Conservation (phyloP, 495 filamentous ascomycete genomes). For the Xylaria castorea region DNA sequence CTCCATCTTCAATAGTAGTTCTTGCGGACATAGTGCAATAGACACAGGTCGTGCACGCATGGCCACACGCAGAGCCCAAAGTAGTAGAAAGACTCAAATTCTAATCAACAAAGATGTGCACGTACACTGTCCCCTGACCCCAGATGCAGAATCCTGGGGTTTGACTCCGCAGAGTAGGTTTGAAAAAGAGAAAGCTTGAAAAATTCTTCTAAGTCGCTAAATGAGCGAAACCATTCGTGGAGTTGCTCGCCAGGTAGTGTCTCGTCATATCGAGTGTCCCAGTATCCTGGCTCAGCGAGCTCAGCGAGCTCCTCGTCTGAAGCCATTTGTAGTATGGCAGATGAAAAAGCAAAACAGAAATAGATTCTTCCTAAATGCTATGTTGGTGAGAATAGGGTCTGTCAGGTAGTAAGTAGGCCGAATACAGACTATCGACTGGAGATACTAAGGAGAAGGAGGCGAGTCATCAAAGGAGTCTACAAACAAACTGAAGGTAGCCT, state of each 20-base stretch:
- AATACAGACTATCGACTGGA: too few species aligned
- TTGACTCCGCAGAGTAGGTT: conserved; percentile 17
- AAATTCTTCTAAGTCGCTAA: conserved; percentile 56
- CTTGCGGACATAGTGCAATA: too few species aligned
- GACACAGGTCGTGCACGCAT: neutral
- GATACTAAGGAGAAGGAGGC: too few species aligned
- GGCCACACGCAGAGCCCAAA: too few species aligned
- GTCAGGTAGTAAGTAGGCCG: too few species aligned
- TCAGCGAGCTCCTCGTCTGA: neutral
- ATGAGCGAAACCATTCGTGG: conserved; percentile 62
- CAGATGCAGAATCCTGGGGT: neutral
- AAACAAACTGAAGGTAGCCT: too few species aligned
- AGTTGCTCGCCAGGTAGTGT: conserved; percentile 37
- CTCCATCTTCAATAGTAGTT: neutral
- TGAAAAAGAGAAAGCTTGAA: conserved; percentile 51
- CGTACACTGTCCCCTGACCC: neutral
- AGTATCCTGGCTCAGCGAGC: conserved; percentile 55
- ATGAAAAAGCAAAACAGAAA: too few species aligned
- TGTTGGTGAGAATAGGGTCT: too few species aligned
- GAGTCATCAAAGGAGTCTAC: too few species aligned
- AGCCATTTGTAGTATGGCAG: neutral
- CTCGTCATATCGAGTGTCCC: conserved; percentile 58
- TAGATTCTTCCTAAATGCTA: too few species aligned
- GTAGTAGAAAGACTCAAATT: neutral
- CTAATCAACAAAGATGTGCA: neutral